Evolutionary conservation across 139 green algal genomes (phyloP), one percentile per base, ranked within the genome.

Genomic region (Chlamydomonas urium): DNA sequence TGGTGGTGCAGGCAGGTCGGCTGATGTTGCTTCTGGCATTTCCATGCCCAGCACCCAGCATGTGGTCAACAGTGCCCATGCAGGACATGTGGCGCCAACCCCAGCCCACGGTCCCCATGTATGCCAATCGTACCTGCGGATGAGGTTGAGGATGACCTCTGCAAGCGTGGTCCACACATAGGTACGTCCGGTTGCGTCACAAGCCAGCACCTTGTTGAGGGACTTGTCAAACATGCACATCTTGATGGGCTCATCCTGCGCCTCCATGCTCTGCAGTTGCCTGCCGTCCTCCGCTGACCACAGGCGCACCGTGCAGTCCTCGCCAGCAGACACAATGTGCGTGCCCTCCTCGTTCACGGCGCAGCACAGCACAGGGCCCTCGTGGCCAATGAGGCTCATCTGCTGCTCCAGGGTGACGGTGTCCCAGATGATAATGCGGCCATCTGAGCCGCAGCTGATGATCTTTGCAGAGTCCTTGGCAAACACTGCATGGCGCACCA

Each of bases 211-310:
- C 58, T 76, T 76, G 38, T 47, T 48, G 45, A 2, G 32, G 33
- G 31, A 19, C 29, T 63, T 74, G 72, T n/a, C 77, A 34, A 77
- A 83, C 65, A 63, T 38, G 21, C 72, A 69, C 56, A 70, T 47
- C 79, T 84, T 84, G 59, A 84, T 71, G 33, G 74, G 79, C 65
- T 81, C 74, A 34, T 81, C 74, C 66, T 83, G 73, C 26, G 67
- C 75, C 50, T 76, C 47, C 59, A 85, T 76, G 14, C 63, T 45
- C 71, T 77, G 71, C 36, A 85, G 79, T 71, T 80, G 79, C 42
- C 62, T 59, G 3, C 79, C 79, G 28, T 81, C 74, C 38, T 81
- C 79, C 10, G 77, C 57, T 33, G 38, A 68, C 79, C 79, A 85
- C 42, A 85, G 29, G 21, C 79, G 71, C 36, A 85, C 48, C 4